These are phyloP conservation scores for Aspergillus aculeatus DNA, from an alignment of 2,329 filamentous ascomycete species.

Conservation along the genomic window DNA sequence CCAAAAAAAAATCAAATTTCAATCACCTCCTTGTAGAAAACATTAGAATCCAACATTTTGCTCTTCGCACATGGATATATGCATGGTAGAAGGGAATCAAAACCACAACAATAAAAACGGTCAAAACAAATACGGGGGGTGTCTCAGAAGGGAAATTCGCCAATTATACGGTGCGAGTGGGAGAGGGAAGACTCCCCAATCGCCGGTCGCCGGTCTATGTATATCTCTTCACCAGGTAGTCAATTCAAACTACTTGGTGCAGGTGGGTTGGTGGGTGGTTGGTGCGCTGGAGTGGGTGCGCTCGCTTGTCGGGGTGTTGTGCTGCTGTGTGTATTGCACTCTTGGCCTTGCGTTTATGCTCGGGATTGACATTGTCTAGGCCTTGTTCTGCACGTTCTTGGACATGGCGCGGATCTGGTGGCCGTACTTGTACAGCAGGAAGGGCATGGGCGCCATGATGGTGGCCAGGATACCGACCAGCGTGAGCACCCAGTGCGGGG, in stretches of 20 bases:
- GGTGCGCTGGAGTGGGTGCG: background rate
- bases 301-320: background rate
- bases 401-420: background rate
- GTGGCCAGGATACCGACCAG: slow-evolving; percentile 2
- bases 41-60: background rate
- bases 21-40: background rate
- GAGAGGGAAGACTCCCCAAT: background rate
- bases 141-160: background rate
- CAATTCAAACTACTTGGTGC: background rate
- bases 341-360: too few relatives aligned
- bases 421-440: background rate
- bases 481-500: slow-evolving; percentile 4
- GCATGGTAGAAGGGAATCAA: background rate
- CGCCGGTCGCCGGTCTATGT: background rate
- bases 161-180: background rate
- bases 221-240: background rate
- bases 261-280: too few relatives aligned
- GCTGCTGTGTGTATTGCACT: too few relatives aligned
- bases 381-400: slow-evolving; percentile 1
- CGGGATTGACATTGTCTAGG: background rate
- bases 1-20: background rate
- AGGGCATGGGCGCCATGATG: slow-evolving; percentile 1
- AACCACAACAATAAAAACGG: background rate
- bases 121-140: background rate
- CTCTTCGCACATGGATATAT: background rate